Conservation (phyloP, 2,329 filamentous ascomycete genomes). For the Fusarium pseudonygamai region DNA sequence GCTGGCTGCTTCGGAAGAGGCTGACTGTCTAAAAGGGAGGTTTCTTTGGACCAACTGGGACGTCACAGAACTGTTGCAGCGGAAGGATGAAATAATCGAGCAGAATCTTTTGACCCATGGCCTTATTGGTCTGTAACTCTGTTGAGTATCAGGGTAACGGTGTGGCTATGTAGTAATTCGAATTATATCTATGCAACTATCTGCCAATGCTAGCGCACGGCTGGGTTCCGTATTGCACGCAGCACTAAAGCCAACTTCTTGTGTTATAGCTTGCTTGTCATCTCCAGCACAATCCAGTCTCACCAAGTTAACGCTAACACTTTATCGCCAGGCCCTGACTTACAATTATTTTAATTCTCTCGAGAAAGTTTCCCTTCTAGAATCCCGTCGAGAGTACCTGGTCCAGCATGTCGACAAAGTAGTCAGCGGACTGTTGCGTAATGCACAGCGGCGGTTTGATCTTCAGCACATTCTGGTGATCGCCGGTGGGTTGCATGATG, state of each 20-base stretch:
- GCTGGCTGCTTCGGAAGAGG: neutral
- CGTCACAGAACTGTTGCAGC: neutral
- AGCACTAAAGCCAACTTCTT: neutral
- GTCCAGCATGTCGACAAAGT: neutral
- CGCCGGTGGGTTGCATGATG: neutral
- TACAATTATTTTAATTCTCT: neutral
- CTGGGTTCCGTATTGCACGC: no score
- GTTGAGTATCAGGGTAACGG: neutral
- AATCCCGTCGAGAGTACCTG: neutral
- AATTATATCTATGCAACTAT: rapidly evolving
- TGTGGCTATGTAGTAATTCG: neutral
- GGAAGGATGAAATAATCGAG: neutral
- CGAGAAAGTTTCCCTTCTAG: neutral
- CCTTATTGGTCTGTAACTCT: neutral
- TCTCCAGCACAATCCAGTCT: neutral
- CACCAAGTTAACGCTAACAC: no score
- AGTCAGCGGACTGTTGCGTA: neutral
- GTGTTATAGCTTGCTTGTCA: neutral
- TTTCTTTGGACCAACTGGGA: slow-evolving; percentile 10
- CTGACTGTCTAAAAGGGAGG: neutral
- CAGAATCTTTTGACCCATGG: neutral
- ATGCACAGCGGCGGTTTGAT: neutral
- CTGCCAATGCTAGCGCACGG: no score
- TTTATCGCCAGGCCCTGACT: neutral
- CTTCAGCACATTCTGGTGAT: neutral